These are phyloP conservation scores for Sporothrix globosa DNA, from an alignment of 2,329 filamentous ascomycete genomes.

Conservation along the genomic window DNA sequence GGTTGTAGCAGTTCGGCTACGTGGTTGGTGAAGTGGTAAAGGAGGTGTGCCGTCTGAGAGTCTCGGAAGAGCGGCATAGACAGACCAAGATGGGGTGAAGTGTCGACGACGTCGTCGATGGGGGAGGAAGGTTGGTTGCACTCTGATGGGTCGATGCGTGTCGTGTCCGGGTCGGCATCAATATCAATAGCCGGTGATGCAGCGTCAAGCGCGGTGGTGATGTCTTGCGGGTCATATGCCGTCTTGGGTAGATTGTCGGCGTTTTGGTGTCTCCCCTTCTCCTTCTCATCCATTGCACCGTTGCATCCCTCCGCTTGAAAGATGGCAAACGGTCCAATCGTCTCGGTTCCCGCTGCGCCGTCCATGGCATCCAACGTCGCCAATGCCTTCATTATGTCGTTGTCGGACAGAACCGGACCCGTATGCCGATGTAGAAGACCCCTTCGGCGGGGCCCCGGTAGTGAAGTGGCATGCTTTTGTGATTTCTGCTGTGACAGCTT, in stretches of 20 bases:
- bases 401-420: neutral
- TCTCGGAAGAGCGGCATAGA: conserved; percentile 17
- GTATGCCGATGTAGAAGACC: conserved; percentile 6
- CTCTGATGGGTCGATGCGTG: neutral
- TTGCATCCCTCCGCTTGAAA: neutral
- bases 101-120: neutral
- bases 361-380: neutral
- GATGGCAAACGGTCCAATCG: conserved; percentile 8
- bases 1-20: conserved; percentile 31
- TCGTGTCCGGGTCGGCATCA: neutral
- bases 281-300: neutral
- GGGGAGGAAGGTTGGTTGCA: too few relatives aligned
- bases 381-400: neutral
- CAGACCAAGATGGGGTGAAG: neutral
- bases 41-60: conserved; percentile 15
- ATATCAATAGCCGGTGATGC: neutral
- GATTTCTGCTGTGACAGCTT: neutral
- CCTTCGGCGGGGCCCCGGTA: neutral
- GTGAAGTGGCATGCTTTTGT: neutral
- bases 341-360: neutral
- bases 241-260: too few relatives aligned
- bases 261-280: too few relatives aligned
- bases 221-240: too few relatives aligned
- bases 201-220: neutral
- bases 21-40: conserved; percentile 30